These are phyloP conservation scores for Apophysomyces elegans DNA, from an alignment of 371 early-diverging fungal genomes.

Conservation along the genomic window DNA sequence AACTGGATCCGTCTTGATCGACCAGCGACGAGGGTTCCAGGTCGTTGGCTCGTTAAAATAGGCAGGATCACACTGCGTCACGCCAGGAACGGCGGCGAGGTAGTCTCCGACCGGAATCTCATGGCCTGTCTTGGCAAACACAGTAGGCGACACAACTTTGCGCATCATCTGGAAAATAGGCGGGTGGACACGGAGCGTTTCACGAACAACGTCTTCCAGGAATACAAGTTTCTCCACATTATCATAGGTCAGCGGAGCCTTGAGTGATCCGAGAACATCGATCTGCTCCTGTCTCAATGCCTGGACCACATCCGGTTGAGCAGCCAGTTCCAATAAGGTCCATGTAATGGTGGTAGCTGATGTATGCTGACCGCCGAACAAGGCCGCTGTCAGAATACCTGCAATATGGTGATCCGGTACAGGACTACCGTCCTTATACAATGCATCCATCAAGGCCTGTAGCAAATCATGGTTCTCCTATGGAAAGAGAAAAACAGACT, in stretches of 20 bases:
- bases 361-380: constrained; percentile 98
- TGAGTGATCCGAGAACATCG: constrained; percentile 60
- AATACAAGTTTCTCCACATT: constrained; percentile 72
- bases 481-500: not conserved
- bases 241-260: constrained; percentile 73
- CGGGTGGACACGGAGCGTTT: constrained; percentile 91
- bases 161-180: constrained; percentile 95
- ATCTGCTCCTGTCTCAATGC: constrained; percentile 70
- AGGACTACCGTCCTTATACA: constrained; percentile 85
- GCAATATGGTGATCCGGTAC: constrained; percentile 84
- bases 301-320: constrained; percentile 66
- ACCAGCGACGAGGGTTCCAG: constrained; percentile 87
- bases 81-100: constrained; percentile 83
- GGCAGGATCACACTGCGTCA: constrained; percentile 79
- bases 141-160: constrained; percentile 72
- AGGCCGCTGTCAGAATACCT: constrained; percentile 93
- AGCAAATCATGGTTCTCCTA: constrained; percentile 73
- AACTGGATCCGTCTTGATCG: constrained; percentile 50
- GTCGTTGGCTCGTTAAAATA: constrained; percentile 79
- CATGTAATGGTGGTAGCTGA: constrained; percentile 92
- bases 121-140: constrained; percentile 71
- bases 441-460: constrained; percentile 82
- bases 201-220: constrained; percentile 85
- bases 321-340: constrained; percentile 88
- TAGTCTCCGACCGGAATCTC: constrained; percentile 91